phyloP scores from a whole-genome alignment of 2,329 filamentous ascomycete species.

The Aureobasidium mangrovei region DNA sequence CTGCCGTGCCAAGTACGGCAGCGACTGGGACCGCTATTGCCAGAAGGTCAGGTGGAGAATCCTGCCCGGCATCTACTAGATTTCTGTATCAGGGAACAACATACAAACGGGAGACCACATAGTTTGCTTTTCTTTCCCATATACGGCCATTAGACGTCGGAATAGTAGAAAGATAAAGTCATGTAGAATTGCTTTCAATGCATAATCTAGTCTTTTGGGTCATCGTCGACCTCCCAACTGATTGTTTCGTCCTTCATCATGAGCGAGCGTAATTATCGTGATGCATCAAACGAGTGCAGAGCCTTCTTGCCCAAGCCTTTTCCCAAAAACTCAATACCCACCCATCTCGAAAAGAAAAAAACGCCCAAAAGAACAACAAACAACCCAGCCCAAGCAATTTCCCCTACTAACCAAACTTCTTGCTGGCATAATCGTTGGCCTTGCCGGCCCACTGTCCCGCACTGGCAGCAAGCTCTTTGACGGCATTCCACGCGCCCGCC shows the following conservation, averaged over 20 bases:
- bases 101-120: too few species aligned
- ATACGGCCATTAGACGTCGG: too few species aligned
- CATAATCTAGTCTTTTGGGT: too few species aligned
- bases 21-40: slow-evolving; percentile 86
- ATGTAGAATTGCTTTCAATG: too few species aligned
- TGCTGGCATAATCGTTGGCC: slow-evolving; percentile 3
- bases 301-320: too few species aligned
- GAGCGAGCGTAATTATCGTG: slow-evolving; percentile 4
- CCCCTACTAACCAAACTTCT: not conserved
- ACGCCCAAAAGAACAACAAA: too few species aligned
- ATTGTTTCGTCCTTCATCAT: not conserved
- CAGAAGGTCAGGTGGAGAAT: slow-evolving; percentile 73
- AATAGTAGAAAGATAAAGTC: too few species aligned
- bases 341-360: too few species aligned
- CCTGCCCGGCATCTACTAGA: slow-evolving; percentile 72
- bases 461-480: slow-evolving; percentile 35
- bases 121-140: too few species aligned
- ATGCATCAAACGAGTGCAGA: not conserved
- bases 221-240: too few species aligned
- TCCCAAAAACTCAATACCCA: too few species aligned
- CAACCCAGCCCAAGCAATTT: not conserved
- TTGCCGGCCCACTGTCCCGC: slow-evolving; percentile 24
- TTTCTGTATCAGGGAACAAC: too few species aligned
- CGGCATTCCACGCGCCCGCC: slow-evolving; percentile 30
- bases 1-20: slow-evolving; percentile 82